Percentiles rank a stretch among this genome's conserved stretches.
Conservation (phyloP, 768 basidiomycete species). For the Lentinula raphanica region DNA sequence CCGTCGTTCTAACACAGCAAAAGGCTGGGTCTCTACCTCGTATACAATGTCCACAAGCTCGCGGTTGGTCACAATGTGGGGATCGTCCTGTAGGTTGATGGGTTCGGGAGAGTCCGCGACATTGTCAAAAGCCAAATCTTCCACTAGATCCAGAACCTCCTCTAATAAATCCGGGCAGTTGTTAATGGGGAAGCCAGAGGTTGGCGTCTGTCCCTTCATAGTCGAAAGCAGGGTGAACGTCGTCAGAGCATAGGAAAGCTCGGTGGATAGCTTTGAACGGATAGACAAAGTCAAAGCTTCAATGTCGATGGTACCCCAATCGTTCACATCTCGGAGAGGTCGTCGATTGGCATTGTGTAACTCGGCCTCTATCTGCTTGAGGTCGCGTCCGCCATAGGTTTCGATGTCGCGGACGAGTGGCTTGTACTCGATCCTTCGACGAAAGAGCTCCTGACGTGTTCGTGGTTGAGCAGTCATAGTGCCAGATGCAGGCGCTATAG, state of each 20-base stretch:
- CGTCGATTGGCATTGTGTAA: constrained; percentile 46
- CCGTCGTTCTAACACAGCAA: constrained; percentile 47
- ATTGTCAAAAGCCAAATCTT: constrained; percentile 70
- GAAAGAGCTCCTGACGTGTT: constrained; percentile 46
- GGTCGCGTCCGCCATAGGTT: constrained; percentile 77
- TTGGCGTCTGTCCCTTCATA: constrained; percentile 61
- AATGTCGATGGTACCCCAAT: constrained; percentile 87
- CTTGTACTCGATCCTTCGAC: constrained; percentile 85
- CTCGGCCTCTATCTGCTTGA: constrained; percentile 62
- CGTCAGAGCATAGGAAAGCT: constrained; percentile 87
- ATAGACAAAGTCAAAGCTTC: constrained; percentile 92
- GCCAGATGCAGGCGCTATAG: constrained; percentile 14
- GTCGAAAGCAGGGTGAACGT: constrained; percentile 79
- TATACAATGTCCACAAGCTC: constrained; percentile 55
- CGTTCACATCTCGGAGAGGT: constrained; percentile 65
- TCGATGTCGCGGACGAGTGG: constrained; percentile 74
- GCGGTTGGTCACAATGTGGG: constrained; percentile 54
- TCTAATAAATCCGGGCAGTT: constrained; percentile 79
- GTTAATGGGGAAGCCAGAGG: constrained; percentile 67
- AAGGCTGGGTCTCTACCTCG: constrained; percentile 54
- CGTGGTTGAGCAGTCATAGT: constrained; percentile 27
- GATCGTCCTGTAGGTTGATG: constrained; percentile 21
- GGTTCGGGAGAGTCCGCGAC: constrained; percentile 27
- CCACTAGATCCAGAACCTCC: constrained; percentile 81
- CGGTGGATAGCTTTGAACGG: constrained; percentile 76